Base-by-base conservation (phyloP, 2,329 filamentous ascomycete species). In the Calonectria montana region DNA sequence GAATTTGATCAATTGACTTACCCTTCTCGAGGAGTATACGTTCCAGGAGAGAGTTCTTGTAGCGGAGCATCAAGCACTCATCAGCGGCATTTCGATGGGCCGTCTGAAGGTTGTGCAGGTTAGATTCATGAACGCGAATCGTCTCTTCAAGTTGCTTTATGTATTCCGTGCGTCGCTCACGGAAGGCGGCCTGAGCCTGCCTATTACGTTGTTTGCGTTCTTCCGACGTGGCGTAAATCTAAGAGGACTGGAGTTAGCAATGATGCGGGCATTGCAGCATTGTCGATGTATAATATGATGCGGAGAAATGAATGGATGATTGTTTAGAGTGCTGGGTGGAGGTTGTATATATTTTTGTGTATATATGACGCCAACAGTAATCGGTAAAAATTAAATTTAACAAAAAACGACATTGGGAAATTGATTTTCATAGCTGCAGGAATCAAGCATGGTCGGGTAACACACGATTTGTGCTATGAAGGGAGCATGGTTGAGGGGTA, bases 211-310 rank as follows among this genome's bases (percentile, higher is more conserved):
- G 97, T 87, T 99, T 98, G 81, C 97, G 93, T 86, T 99, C 97
- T 84, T 99, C 97, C 13, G 97, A 98, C 41, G 97, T 99, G 67
- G 97, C 97, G 89, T 99, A 99, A 75, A 98, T 98, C 96, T 98
- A 78, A 72, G 63, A 31, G 27, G 48, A 61, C 47, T 57, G 41
- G 18, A 72, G 69, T 79, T 57, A 79, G 76, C 73, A 37, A 47
- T 69, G 71, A 53, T 72, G 72, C 50, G n/a, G 29, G 12, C 53
- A 64, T 53, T 18, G n/a, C 29, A 50, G 50, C 57, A 21, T 50
- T 57, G 18, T 70, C 4, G 57, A 55, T 45, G 59, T 31, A n/a
- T 25, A 23, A 23, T 29, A 45, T 35, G 16, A 35, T 65, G 43
- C 10, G 39, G n/a, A 37, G 31, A 25, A 13, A 27, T 6, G 18